Percentiles rank a stretch among this genome's conserved stretches.
Evolutionary conservation across 495 filamentous ascomycete species (phyloP).

Genomic region (Tuber brumale): DNA sequence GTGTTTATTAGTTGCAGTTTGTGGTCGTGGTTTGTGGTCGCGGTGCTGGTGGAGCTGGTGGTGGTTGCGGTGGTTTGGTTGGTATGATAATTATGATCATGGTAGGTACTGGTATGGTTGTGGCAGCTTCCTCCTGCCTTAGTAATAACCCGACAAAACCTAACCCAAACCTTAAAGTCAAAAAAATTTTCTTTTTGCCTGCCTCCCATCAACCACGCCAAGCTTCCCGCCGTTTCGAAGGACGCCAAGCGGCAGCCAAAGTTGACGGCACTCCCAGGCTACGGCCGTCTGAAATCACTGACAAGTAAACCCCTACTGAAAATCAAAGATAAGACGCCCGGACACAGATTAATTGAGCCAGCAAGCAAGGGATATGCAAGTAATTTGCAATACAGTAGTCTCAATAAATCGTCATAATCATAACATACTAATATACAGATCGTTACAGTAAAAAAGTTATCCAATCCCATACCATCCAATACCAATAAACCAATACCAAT

Average conservation of each 20-base stretch:
- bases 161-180: neutral
- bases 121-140: neutral
- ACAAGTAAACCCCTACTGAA: neutral
- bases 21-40: too few relatives aligned
- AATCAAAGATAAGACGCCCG: neutral
- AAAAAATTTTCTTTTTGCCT: too few relatives aligned
- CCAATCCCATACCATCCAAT: neutral
- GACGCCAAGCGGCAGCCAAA: too few relatives aligned
- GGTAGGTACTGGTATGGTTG: neutral
- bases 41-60: too few relatives aligned
- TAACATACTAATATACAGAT: neutral
- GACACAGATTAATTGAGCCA: neutral
- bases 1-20: neutral
- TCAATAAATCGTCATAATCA: neutral
- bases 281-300: neutral
- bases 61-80: neutral
- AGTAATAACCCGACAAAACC: neutral
- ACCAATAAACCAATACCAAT: neutral
- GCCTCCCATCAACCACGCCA: too few relatives aligned
- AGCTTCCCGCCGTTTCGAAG: too few relatives aligned
- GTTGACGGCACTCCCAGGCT: too few relatives aligned
- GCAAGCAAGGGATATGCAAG: neutral
- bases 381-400: neutral
- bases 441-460: neutral
- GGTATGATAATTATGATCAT: neutral